Conservation (phyloP, 2,329 filamentous ascomycete species). For the Drechmeria coniospora region DNA sequence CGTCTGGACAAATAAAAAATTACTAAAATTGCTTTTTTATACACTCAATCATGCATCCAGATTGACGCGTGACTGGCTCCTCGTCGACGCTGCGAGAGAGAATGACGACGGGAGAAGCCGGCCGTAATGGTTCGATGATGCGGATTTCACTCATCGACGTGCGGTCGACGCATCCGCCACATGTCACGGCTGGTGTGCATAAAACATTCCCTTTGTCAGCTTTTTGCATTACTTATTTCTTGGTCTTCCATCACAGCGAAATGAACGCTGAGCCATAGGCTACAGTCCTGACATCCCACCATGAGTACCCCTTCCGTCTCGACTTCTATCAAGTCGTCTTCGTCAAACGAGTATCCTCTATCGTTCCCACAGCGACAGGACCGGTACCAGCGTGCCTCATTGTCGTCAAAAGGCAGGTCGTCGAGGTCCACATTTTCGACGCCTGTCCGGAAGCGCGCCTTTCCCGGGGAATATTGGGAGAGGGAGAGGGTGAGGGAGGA, state of each 20-base stretch:
- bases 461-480: slow-evolving; percentile 5
- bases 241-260: slow-evolving; percentile 38
- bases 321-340: slow-evolving; percentile 43
- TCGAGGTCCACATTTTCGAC: slow-evolving; percentile 51
- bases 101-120: too few relatives aligned
- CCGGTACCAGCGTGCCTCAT: slow-evolving; percentile 34
- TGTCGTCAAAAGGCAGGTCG: slow-evolving; percentile 40
- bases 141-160: too few relatives aligned
- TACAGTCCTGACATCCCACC: slow-evolving; percentile 51
- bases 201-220: slow-evolving; percentile 6
- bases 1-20: slow-evolving; percentile 42
- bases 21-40: slow-evolving; percentile 31
- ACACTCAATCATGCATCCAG: too few relatives aligned
- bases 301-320: slow-evolving; percentile 43
- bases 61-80: too few relatives aligned
- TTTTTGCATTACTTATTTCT: slow-evolving; percentile 7
- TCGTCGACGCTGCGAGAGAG: too few relatives aligned
- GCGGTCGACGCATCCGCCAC: too few relatives aligned
- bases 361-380: slow-evolving; percentile 49
- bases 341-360: slow-evolving; percentile 41
- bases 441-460: slow-evolving; percentile 34
- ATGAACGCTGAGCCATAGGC: slow-evolving; percentile 48
- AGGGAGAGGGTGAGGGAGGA: slow-evolving; percentile 24
- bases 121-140: too few relatives aligned
- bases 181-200: slow-evolving; percentile 1